phyloP scores from a whole-genome alignment of 495 filamentous ascomycete genomes.

The Xylaria palmicola region DNA sequence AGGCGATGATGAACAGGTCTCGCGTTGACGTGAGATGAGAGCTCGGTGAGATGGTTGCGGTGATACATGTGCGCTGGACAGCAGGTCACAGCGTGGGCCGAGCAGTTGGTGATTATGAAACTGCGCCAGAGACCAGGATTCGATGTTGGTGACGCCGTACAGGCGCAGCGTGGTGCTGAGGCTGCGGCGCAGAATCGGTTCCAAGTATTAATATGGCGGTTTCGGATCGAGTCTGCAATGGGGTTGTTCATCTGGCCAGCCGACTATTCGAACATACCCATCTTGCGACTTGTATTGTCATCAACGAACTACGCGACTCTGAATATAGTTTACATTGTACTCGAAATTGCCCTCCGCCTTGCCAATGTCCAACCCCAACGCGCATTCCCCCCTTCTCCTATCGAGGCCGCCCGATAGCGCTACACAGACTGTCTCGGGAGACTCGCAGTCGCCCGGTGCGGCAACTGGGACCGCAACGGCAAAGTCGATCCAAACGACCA shows the following conservation, averaged over 20 bases:
- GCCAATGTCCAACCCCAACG: not conserved
- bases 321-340: too few relatives aligned
- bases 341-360: not conserved
- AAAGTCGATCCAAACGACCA: slow-evolving; percentile 13
- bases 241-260: too few relatives aligned
- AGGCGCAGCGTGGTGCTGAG: not conserved
- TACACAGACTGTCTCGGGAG: not conserved
- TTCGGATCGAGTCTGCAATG: not conserved
- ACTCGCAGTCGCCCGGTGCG: slow-evolving; percentile 3
- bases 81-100: not conserved
- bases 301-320: too few relatives aligned
- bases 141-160: not conserved
- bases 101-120: not conserved
- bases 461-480: slow-evolving; percentile 6
- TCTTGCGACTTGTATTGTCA: too few relatives aligned
- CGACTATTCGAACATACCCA: too few relatives aligned
- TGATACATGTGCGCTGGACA: not conserved
- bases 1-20: not conserved
- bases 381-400: not conserved
- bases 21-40: not conserved
- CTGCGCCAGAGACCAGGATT: slow-evolving; percentile 1
- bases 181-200: not conserved
- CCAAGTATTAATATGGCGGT: slow-evolving; percentile 1
- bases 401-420: not conserved
- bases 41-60: not conserved